A percentile compares a stretch with the other conserved stretches of the same genome.
These are phyloP conservation scores for Datura wrightii DNA, from an alignment of 257 asterid species.

Conservation along the genomic window DNA sequence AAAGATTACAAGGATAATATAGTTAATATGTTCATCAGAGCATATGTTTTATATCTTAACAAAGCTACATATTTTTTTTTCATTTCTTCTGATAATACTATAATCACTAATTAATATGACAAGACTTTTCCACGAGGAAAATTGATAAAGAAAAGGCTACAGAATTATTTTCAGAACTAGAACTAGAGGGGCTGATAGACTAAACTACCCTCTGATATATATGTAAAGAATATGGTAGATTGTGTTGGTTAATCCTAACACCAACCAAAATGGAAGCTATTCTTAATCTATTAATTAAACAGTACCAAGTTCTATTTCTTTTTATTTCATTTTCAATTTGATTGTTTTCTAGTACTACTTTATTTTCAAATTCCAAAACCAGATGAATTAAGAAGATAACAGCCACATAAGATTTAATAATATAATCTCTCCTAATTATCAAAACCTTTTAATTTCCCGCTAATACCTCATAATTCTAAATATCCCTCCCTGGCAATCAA, in stretches of 20 bases:
- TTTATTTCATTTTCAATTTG: not conserved
- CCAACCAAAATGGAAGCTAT: constrained; percentile 22
- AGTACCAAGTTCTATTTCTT: not conserved
- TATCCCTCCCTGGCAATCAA: too few relatives aligned
- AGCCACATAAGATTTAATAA: too few relatives aligned
- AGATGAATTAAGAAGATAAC: not conserved
- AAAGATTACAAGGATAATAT: constrained; percentile 9
- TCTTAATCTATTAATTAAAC: not conserved
- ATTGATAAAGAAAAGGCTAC: not conserved
- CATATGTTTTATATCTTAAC: not conserved
- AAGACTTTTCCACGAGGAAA: constrained; percentile 8
- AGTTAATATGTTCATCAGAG: not conserved
- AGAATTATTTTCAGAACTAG: not conserved
- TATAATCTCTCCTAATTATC: too few relatives aligned
- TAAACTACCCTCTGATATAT: not conserved
- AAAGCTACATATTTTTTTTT: not conserved
- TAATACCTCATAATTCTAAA: not conserved
- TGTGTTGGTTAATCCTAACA: constrained; percentile 19
- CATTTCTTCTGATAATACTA: not conserved
- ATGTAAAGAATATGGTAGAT: not conserved
- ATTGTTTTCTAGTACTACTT: not conserved
- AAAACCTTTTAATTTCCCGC: not conserved
- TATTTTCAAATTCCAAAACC: not conserved
- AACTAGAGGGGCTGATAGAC: not conserved
- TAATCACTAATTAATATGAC: not conserved